Conservation (phyloP, 371 early-diverging fungal species). For the Rhizopus delemar region DNA sequence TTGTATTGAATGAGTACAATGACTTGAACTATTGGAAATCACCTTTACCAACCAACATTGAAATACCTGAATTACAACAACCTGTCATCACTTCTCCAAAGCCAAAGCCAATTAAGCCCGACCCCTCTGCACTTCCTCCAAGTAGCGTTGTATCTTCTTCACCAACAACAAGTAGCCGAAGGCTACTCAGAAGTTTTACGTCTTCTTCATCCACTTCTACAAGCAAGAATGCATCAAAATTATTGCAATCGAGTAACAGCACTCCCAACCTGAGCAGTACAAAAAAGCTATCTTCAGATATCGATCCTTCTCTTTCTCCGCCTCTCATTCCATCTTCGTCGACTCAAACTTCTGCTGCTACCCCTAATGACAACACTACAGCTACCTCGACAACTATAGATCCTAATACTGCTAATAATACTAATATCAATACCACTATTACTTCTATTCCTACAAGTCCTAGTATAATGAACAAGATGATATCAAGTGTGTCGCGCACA, state of each 20-base stretch:
- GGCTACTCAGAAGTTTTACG: conserved; percentile 45
- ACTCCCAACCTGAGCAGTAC: conserved; percentile 8
- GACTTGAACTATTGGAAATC: conserved; percentile 89
- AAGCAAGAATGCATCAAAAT: conserved; percentile 1
- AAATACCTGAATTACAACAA: conserved; percentile 51
- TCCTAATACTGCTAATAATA: not conserved
- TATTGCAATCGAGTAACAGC: conserved; percentile 6
- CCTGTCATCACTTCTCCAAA: conserved; percentile 28
- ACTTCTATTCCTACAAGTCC: conserved; percentile 16
- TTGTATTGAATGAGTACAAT: conserved; percentile 69
- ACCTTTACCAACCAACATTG: conserved; percentile 49
- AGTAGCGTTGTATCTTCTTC: conserved; percentile 26
- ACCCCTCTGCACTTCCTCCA: conserved; percentile 31
- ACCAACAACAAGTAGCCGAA: conserved; percentile 15
- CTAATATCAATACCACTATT: not conserved
- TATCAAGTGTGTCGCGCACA: conserved; percentile 39
- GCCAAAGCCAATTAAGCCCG: conserved; percentile 45
- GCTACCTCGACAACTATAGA: not conserved
- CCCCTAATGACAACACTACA: not conserved
- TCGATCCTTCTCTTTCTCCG: not conserved
- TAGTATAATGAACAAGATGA: conserved; percentile 32
- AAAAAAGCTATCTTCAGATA: not conserved
- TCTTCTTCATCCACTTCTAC: conserved; percentile 20
- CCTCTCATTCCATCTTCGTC: not conserved
- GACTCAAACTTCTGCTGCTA: not conserved